Percentiles rank a stretch among this genome's conserved stretches.
phyloP scores from a whole-genome alignment of 108 stramenopile species.

The Cylindrotheca closterium region DNA sequence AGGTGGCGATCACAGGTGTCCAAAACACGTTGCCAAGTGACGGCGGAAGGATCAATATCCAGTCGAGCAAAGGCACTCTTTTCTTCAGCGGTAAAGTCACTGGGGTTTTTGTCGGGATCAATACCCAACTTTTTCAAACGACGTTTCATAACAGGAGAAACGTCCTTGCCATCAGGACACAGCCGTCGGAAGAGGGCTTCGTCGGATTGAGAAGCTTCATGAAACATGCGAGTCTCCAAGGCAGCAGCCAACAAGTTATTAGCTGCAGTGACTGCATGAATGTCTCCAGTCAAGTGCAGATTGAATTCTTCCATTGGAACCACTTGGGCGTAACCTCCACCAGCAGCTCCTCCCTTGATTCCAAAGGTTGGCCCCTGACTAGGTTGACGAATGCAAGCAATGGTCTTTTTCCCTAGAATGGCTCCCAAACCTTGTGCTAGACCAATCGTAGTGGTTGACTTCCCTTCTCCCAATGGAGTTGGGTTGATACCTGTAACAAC shows the following conservation, averaged over 20 bases:
- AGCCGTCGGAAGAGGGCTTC: conserved; percentile 90
- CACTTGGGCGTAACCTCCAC: conserved; percentile 94
- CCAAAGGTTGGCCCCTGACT: conserved; percentile 98
- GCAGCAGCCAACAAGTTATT: conserved; percentile 97
- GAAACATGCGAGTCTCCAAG: conserved; percentile 96
- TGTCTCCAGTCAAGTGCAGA: conserved; percentile 96
- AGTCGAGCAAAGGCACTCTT: conserved; percentile 80
- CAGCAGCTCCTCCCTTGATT: conserved; percentile 99
- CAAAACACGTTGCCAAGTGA: conserved; percentile 97
- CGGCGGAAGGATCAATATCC: conserved; percentile 91
- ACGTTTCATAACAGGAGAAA: conserved; percentile 73
- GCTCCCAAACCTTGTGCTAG: conserved; percentile 91
- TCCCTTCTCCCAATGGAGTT: conserved; percentile 98
- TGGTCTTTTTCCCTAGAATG: conserved; percentile 71
- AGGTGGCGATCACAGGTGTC: conserved; percentile 98
- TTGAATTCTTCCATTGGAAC: conserved; percentile 99
- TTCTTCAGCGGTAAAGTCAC: conserved; percentile 87
- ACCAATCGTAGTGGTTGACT: conserved; percentile 93
- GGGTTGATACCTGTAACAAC: conserved; percentile 99
- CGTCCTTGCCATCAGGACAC: conserved; percentile 62
- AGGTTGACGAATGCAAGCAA: conserved; percentile 91
- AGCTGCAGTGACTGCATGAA: conserved; percentile 89
- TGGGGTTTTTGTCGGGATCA: conserved; percentile 66
- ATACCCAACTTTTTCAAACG: conserved; percentile 92
- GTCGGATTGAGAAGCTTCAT: conserved; percentile 90